Base-by-base conservation (phyloP, 192 early-diverging fungal species). In the Linnemannia schmuckeri region DNA sequence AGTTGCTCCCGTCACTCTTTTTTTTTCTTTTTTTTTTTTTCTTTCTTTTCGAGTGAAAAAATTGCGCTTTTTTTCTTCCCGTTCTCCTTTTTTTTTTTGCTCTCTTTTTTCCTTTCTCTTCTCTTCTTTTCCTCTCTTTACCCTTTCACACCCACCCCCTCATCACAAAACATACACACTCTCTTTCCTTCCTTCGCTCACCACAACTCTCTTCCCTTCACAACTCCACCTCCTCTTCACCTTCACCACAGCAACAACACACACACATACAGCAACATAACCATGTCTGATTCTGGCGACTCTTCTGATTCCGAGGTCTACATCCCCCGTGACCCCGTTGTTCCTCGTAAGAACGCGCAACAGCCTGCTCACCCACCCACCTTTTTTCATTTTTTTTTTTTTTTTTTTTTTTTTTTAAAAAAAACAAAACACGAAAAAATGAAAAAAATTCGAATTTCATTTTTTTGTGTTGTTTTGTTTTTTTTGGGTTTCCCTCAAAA, bases 231-330 rank as follows among this genome's bases (percentile, higher is more conserved):
- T 13, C 30, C 44, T 61, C 18, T 27, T 20, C 69, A 33, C 18
- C 33, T 35, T 44, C 35, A 35, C 47, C 27, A 24, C 37, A 24
- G 57, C 42, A 20, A 42, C 40, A 44, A 27, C 44, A 15, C 44
- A 75, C 52, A n/a, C 4, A 17, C 52, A n/a, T 0, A 17, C 44
- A 46, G 13, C 44, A 46, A 46, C 10, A 49, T 13, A 44, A 81
- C 42, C 35, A 87, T 87, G 85, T 87, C 85, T 75, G 85, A 87
- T 61, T 81, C 85, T 69, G 72, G 42, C 42, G 85, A 87, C 41
- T 87, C 85, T n/a, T 87, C 85, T 61, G 85, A 87, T 46, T 87
- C 85, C 15, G 85, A 87, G 68, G 68, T 87, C 72, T 87, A 87
- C 68, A 87, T 81, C 66, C 85, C 85, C 70, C 85, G 85, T 52